Evolutionary conservation across 2,329 filamentous ascomycete species (phyloP), one percentile per base, ranked within the genome.

Genomic region (Decorospora gaudefroyi): DNA sequence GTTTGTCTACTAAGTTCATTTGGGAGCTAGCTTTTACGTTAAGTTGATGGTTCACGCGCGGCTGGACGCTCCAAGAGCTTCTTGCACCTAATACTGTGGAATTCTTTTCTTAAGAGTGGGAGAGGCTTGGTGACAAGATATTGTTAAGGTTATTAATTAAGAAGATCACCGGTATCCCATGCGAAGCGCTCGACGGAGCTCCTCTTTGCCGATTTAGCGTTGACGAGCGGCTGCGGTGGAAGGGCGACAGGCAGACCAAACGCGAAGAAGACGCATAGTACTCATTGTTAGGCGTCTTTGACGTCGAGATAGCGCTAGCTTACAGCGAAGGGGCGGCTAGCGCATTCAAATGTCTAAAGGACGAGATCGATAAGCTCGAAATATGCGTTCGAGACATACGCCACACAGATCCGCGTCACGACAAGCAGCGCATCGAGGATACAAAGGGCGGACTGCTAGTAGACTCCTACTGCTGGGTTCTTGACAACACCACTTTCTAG

Each of bases 401-500:
- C 4, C 15, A 18, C 0, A 18, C 15, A 5, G 28, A 31, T 18
- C 28, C 28, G 0, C 15, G 1, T 1, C 15, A 31, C 1, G 27
- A 39, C 2, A 39, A 39, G 6, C 21, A 22, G 2, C 36, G 36
- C 7, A 23, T 13, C n/a, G n/a, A n/a, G n/a, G n/a, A n/a, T n/a
- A n/a, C n/a, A 12, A 33, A 44, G 28, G 41, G 41, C 9, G 38
- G 29, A 7, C n/a, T 49, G 31, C 19, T 49, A 9, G 18, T 9
- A 29, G 46, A 42, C 19, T 41, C 35, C 11, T 49, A 44, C 31
- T 22, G 21, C 36, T 49, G 41, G 46, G 19, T 49, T 13, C 27
- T 49, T 6, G 23, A 38, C 13, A 41, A 64, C 35, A 11, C 36
- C 6, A 32, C 48, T 27, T 66, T 62, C 40, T 31, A 46, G 29